Evolutionary conservation across 495 filamentous ascomycete genomes (phyloP), one percentile per base, ranked within the genome.

Genomic region (Pyronema domesticum): DNA sequence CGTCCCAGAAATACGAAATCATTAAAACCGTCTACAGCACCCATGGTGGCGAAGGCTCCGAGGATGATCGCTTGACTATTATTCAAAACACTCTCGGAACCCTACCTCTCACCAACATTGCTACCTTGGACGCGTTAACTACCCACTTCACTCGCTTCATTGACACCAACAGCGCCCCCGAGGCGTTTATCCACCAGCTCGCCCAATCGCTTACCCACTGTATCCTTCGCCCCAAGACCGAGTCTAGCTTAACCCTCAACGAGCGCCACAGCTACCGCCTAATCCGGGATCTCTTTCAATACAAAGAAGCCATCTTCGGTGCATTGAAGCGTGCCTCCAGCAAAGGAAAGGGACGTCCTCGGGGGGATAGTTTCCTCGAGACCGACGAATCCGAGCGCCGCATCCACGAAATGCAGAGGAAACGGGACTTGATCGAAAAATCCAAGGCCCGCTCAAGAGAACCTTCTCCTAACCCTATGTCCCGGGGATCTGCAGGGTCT

Each of bases 1-100:
- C 93, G 47, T 95, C 87, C 19, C 89, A 95, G 65, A 87, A 95
- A 57, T 99, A 99, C 68, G 91, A 99, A 73, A 95, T 99, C 65
- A 82, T 99, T 61, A 86, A 95, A 67, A 95, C 86, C 1, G 94
- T 96, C 54, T 99, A 99, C 69, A 82, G 80, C 50, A 86, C 85
- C 33, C 79, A 87, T 34, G 80, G 88, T 55, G 75, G 82, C 33
- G 83, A 88, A 53, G 67, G 70, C 8, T 74, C 74, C 15, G 80
- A 83, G 49, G 67, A 71, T 3, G 77, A 81, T 42, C 86, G 91
- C 44, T 77, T 96, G 56, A 84, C 89, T 53, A 86, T 96, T 59
- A 77, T 99, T 33, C 93, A 96, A 68, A 94, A 89, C 59, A 95
- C 91, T 0, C 81, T 96, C 58, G 88, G 86, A 44, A 89, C 95